Percentiles rank a stretch among this genome's conserved stretches.
Evolutionary conservation across 2,329 filamentous ascomycete species (phyloP).

Genomic region (Ophiosphaerella narmari): DNA sequence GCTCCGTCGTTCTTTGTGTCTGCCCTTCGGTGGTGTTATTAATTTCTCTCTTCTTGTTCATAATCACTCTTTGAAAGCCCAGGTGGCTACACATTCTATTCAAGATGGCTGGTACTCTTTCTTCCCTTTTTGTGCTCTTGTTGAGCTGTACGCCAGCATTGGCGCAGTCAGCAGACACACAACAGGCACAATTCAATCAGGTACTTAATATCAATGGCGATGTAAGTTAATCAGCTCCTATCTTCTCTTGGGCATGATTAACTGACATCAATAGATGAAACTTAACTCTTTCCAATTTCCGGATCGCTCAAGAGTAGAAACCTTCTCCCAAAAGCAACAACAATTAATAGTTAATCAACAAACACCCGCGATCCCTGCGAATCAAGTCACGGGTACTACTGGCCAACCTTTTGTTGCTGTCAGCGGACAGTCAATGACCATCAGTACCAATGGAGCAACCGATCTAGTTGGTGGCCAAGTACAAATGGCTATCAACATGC

Average conservation of each 20-base stretch:
- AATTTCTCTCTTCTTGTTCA: conserved; percentile 22
- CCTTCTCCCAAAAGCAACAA: conserved; percentile 45
- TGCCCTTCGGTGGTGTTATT: conserved; percentile 20
- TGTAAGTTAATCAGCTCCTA: conserved; percentile 24
- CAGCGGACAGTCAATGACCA: conserved; percentile 38
- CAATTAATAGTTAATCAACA: conserved; percentile 49
- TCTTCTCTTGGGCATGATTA: accelerated
- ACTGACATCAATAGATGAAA: conserved; percentile 36
- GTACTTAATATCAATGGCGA: conserved; percentile 48
- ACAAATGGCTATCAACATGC: conserved; percentile 39
- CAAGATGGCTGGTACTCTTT: conserved; percentile 45
- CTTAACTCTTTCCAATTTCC: conserved; percentile 45
- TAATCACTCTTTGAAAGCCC: conserved; percentile 35
- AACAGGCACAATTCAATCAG: conserved; percentile 44
- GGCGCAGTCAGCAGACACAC: conserved; percentile 24
- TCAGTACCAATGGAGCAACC: conserved; percentile 44
- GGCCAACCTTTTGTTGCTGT: conserved; percentile 45
- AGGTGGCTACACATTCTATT: conserved; percentile 33
- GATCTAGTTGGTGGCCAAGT: conserved; percentile 45
- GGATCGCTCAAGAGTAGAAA: conserved; percentile 44
- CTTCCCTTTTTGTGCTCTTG: conserved; percentile 34
- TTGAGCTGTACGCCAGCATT: conserved; percentile 32
- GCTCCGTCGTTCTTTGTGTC: conserved; percentile 34
- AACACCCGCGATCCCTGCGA: conserved; percentile 37
- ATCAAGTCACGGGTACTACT: conserved; percentile 44